Evolutionary conservation across 148 eudicot species (phyloP).

Genomic region (Polygonum aviculare): DNA sequence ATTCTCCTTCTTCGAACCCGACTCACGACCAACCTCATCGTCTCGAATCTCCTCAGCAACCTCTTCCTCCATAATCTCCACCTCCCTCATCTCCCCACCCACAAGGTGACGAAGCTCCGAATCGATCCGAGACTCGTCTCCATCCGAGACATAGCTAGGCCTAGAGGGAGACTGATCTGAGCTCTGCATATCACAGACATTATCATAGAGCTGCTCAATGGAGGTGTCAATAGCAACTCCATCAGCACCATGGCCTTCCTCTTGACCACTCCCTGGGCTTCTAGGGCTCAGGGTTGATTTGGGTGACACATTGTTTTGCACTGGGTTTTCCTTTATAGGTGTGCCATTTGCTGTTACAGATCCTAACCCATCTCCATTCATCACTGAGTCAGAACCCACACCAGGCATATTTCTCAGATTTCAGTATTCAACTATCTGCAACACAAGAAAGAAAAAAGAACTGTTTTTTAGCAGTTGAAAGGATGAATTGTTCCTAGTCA

Average conservation of each 20-base stretch:
- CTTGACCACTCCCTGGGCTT: constrained; percentile 33
- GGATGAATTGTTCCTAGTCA: constrained; percentile 22
- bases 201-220: constrained; percentile 87
- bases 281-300: constrained; percentile 41
- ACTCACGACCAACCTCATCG: constrained; percentile 30
- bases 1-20: constrained; percentile 35
- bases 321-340: constrained; percentile 35
- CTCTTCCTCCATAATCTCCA: constrained; percentile 83
- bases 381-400: constrained; percentile 43
- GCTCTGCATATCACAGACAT: constrained; percentile 97
- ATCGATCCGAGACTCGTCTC: constrained; percentile 90
- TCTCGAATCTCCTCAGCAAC: constrained; percentile 37
- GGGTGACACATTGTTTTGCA: constrained; percentile 29
- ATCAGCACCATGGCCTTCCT: constrained; percentile 26
- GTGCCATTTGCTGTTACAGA: constrained; percentile 26
- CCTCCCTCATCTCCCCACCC: constrained; percentile 92
- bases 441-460: constrained; percentile 7
- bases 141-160: constrained; percentile 75
- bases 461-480: constrained; percentile 13
- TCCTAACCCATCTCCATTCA: constrained; percentile 33
- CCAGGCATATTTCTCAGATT: constrained; percentile 60
- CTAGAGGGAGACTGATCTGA: constrained; percentile 97
- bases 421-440: background rate
- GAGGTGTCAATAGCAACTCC: constrained; percentile 56
- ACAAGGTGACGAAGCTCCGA: constrained; percentile 90